These are phyloP conservation scores for Kwoniella bestiolae DNA, from an alignment of 768 basidiomycete species.

Conservation along the genomic window DNA sequence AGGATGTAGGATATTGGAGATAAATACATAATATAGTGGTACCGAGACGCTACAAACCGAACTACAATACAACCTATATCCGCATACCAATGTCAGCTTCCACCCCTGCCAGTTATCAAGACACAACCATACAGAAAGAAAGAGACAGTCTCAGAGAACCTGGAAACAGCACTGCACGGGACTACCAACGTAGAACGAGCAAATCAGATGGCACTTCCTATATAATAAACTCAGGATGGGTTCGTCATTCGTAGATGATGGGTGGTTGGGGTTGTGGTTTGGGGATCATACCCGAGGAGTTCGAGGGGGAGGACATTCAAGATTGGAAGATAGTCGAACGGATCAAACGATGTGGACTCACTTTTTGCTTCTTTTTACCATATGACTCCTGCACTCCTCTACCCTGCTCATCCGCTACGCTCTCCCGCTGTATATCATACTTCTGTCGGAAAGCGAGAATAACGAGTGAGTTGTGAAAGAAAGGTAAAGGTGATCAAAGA, in stretches of 20 bases:
- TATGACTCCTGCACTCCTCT: too few relatives aligned
- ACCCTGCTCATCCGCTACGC: too few relatives aligned
- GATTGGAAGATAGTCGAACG: too few relatives aligned
- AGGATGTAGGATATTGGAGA: too few relatives aligned
- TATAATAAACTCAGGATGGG: conserved; percentile 31
- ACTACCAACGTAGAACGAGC: conserved; percentile 9
- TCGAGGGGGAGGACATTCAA: background rate
- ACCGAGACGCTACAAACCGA: background rate
- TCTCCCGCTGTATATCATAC: too few relatives aligned
- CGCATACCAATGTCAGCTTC: background rate
- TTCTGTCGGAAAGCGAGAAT: too few relatives aligned
- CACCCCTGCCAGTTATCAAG: background rate
- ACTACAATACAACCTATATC: background rate
- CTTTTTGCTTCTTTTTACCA: too few relatives aligned
- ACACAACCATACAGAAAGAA: background rate
- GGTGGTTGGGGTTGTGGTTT: conserved; percentile 1
- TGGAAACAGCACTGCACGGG: conserved; percentile 26
- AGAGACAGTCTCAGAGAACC: conserved; percentile 21
- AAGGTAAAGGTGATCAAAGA: background rate
- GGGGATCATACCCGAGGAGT: background rate
- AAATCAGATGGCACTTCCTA: conserved; percentile 31
- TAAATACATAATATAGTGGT: background rate
- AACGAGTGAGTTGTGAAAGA: too few relatives aligned
- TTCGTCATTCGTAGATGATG: conserved; percentile 16
- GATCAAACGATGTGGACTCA: too few relatives aligned